Conservation (phyloP, 2,329 filamentous ascomycete genomes). For the Xylogone sp. region DNA sequence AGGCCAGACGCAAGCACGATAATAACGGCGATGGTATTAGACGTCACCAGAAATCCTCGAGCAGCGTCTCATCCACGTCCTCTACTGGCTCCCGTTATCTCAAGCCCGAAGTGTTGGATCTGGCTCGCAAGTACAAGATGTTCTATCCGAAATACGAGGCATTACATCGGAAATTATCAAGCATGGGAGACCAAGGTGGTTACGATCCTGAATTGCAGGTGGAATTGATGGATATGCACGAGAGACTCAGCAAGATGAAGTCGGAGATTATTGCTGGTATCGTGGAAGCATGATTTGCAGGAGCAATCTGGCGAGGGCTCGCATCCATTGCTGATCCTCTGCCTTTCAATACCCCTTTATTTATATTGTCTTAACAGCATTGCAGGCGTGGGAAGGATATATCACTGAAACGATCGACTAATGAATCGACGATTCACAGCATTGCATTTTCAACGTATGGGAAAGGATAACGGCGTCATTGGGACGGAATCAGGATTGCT, state of each 20-base stretch:
- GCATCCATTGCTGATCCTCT: neutral
- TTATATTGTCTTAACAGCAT: neutral
- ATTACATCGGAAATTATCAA: slow-evolving; percentile 52
- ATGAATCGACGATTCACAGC: neutral
- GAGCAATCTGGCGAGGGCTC: neutral
- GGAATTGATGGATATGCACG: slow-evolving; percentile 50
- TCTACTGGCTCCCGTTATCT: slow-evolving; percentile 7
- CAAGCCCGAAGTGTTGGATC: slow-evolving; percentile 45
- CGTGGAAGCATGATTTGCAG: slow-evolving; percentile 8
- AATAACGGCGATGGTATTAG: neutral
- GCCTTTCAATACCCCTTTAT: neutral
- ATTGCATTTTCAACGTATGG: neutral
- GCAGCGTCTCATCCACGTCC: slow-evolving; percentile 16
- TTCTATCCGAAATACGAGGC: slow-evolving; percentile 54
- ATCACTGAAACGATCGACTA: neutral
- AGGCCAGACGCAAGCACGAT: neutral
- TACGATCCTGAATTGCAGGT: slow-evolving; percentile 50
- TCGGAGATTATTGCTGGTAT: slow-evolving; percentile 40
- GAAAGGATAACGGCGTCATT: neutral
- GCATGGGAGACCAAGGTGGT: slow-evolving; percentile 28
- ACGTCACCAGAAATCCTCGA: slow-evolving; percentile 28
- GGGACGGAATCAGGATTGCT: neutral
- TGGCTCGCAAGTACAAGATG: slow-evolving; percentile 52
- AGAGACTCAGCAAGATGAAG: slow-evolving; percentile 53
- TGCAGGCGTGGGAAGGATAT: neutral